phyloP scores from a whole-genome alignment of 106 monocot species.

The Cymbidium sinense region DNA sequence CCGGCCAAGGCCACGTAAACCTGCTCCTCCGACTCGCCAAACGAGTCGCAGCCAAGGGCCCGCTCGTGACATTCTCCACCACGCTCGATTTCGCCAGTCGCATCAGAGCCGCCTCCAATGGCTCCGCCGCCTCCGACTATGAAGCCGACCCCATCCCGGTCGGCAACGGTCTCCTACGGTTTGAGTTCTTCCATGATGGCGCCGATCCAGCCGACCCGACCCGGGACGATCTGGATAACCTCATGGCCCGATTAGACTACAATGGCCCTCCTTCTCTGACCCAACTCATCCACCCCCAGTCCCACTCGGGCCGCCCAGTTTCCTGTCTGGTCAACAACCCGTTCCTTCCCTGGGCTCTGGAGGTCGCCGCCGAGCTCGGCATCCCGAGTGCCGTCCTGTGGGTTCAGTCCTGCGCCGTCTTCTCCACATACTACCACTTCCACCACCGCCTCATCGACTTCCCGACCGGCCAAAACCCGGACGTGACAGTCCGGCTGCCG shows the following conservation, averaged over 20 bases:
- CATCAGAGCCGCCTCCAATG: neutral
- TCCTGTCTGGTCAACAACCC: conserved; percentile 47
- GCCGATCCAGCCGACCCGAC: neutral
- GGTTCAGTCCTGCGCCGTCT: conserved; percentile 71
- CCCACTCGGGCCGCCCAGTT: conserved; percentile 31
- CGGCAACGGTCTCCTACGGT: conserved; percentile 10
- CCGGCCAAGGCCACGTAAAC: neutral
- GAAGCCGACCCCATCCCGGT: neutral
- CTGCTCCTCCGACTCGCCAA: neutral
- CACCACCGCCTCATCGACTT: neutral
- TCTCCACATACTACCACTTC: conserved; percentile 25
- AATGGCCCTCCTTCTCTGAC: conserved; percentile 16
- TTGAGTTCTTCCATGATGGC: conserved; percentile 15
- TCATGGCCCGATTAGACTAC: conserved; percentile 21
- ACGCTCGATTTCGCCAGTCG: neutral
- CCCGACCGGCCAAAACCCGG: neutral
- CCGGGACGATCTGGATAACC: conserved; percentile 4
- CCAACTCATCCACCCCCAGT: conserved; percentile 33
- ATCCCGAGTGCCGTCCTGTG: conserved; percentile 38
- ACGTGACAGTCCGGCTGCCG: neutral
- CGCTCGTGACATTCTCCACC: conserved; percentile 4
- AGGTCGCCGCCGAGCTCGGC: neutral
- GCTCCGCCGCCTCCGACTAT: too few species aligned
- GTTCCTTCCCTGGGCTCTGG: conserved; percentile 41
- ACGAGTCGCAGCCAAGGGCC: neutral